Evolutionary conservation across 1,284 basidiomycete species (phyloP).

Genomic region (Microbotryum lychnidis-dioicae): DNA sequence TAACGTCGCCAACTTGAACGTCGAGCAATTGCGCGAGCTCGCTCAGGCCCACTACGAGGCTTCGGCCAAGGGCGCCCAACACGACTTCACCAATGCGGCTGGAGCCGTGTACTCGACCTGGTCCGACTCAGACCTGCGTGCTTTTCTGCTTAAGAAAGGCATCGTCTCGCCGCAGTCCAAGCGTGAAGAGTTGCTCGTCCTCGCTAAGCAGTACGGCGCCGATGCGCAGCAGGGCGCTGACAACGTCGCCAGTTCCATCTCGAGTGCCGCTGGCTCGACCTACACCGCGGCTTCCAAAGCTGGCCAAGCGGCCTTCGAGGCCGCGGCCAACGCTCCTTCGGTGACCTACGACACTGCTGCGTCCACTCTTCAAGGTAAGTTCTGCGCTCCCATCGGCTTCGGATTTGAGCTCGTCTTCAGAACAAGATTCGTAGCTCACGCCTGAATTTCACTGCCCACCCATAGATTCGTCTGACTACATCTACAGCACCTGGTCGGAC

Average conservation of each 20-base stretch:
- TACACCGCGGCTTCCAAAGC: conserved; percentile 48
- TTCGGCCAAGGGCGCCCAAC: conserved; percentile 53
- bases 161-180: conserved; percentile 69
- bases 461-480: conserved; percentile 64
- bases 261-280: conserved; percentile 48
- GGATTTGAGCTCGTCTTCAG: too few species aligned
- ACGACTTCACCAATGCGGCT: conserved; percentile 51
- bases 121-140: conserved; percentile 70
- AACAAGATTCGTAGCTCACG: not conserved
- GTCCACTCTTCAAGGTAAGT: conserved; percentile 47
- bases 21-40: conserved; percentile 34
- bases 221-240: conserved; percentile 1
- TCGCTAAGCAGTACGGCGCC: conserved; percentile 59
- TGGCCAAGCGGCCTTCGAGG: conserved; percentile 52
- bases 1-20: conserved; percentile 43
- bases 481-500: conserved; percentile 82
- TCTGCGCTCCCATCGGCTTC: not conserved
- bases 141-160: conserved; percentile 79
- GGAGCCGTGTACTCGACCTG: conserved; percentile 50
- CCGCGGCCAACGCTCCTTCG: conserved; percentile 38
- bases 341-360: conserved; percentile 35
- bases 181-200: conserved; percentile 65
- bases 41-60: conserved; percentile 33
- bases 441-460: not conserved
- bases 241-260: conserved; percentile 11